Evolutionary conservation across 805 yeast species (phyloP), one percentile per base, ranked within the genome.

Genomic region (Barnettozyma botsteinii): DNA sequence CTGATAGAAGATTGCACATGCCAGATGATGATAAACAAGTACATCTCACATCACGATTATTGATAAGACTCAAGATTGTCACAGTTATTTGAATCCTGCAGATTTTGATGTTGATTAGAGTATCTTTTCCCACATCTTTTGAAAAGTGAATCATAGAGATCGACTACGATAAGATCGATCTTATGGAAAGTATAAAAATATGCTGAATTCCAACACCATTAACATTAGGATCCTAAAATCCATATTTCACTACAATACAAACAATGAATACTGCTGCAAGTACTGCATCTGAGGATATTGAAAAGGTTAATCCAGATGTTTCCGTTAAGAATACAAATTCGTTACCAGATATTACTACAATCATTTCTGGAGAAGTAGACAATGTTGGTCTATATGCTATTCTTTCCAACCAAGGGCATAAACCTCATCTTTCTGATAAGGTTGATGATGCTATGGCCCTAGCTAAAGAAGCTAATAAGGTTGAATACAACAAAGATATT

Each of bases 391-490:
- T 30, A 15, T 36, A 15, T 12, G 26, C 39, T 24, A 24, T 32
- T 15, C 11, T 32, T 11, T 32, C 35, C n/a, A 32, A 32, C 8
- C n/a, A 22, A 22, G 35, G 35, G 8, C 24, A 15, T 14, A 22
- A 32, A 6, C 8, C 15, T 1, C 35, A 32, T 21, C 25, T 32
- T 22, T 32, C 35, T 14, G 27, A 15, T 4, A 32, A 33, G 20
- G 30, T 33, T 6, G 37, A 31, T 31, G 41, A 37, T 38, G 38
- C 31, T 29, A 31, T 35, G 26, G 33, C 29, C 4, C 29, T 35
- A 17, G 32, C 29, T n/a, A 19, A 31, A 17, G 19, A 19, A 6
- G 29, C 46, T 40, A 46, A 40, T 37, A 30, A 39, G 28, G 31
- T 45, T 46, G 31, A 42, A 29, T 17, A 21, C 7, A 24, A 35